Base-by-base conservation (phyloP, 306 rosid species). In the Casuarina glauca region DNA sequence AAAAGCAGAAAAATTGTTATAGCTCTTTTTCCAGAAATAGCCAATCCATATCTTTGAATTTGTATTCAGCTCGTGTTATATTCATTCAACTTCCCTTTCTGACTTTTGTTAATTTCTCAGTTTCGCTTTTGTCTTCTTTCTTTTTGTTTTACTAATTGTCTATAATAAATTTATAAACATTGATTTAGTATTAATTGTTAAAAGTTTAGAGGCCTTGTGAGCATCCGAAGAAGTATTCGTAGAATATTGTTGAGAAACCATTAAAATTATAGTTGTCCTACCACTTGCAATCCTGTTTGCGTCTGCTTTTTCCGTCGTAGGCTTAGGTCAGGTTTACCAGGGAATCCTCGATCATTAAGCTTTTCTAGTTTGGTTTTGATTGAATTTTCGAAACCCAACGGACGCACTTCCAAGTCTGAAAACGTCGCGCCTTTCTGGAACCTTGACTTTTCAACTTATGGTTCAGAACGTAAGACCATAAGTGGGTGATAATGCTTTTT, bases 1-100 rank as follows among this genome's bases (percentile, higher is more conserved):
- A 53, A 68, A 81, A 48, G 57, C 79, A 64, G 70, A 72, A 68
- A 77, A 54, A 61, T 41, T 63, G 45, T 66, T 60, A 20, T 17
- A 5, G n/a, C 26, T 32, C n/a, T 72, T 57, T 48, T 57, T 48
- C 39, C 38, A 46, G 11, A 36, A 45, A 43, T 76, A 7, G 52
- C 17, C 50, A 4, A 20, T 67, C 49, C 17, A 15, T 36, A 42
- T 67, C 50, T 8, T 67, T 42, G 71, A 35, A 7, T 42, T 17
- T 42, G 12, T n/a, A 39, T 2, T 66, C 35, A 43, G 49, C 20
- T 67, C 20, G 42, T 26, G 32, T 66, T 36, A n/a, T 41, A 8
- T 66, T 66, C n/a, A 32, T 36, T 2, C 44, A 36, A 19, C 71
- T 20, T 42, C 17, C 15, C 50, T 67, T 17, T 45, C 9, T 42